Base-by-base conservation (phyloP, 768 basidiomycete genomes). In the Trametes cubensis region DNA sequence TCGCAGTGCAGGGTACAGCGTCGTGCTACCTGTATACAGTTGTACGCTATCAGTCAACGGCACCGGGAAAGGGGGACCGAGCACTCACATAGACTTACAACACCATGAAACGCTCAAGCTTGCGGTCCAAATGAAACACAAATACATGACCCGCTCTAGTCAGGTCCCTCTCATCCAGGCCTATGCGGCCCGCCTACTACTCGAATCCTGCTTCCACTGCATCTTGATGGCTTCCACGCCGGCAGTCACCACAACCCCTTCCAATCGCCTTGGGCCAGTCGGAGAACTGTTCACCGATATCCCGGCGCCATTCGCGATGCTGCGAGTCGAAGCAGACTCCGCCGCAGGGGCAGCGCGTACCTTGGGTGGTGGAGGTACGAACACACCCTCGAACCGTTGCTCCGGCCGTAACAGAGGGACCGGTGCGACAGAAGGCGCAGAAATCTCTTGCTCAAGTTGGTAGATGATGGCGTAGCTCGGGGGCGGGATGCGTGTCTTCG, bases 401-500 rank as follows among this genome's bases (percentile, higher is more conserved):
- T 51, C 28, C 14, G 58, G 58, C 17, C 13, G 49, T 14, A 52
- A 13, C 1, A 51, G 28, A 18, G 58, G 58, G 11, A 59, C 18
- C 2, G 58, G 58, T 18, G 39, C 49, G 6, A 23, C 49, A 20
- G 58, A 59, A 41, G 58, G 48, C 49, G 3, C 18, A 17, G 41
- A 18, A 26, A 59, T 51, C 40, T 59, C 58, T 28, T 59, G 40
- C n/a, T 59, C 58, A 4, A 59, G 26, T 25, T 59, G 58, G 50
- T 59, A 44, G 40, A 59, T 40, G 20, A 59, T 47, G 18, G 58
- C 58, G 30, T 59, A 59, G 58, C 58, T 59, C 41, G 58, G 58
- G 11, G 58, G 58, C 7, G 41, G 58, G 26, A 59, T 51, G 39
- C 41, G 49, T 28, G 28, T n/a, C 17, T 59, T 59, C 49, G 44